Conservation (phyloP, 2,329 filamentous ascomycete genomes). For the Fusarium paranaense region DNA sequence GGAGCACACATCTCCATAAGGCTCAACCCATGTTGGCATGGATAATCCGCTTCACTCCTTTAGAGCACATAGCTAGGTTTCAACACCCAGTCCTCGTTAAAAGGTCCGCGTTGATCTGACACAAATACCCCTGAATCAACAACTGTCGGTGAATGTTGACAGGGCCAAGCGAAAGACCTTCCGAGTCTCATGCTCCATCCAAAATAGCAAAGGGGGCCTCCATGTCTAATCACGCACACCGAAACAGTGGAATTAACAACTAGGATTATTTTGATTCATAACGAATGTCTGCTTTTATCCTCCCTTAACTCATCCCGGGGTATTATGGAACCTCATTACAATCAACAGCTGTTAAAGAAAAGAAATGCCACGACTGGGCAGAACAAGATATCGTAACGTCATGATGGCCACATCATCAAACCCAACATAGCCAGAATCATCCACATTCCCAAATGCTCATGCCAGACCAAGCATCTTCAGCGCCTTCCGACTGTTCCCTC, state of each 20-base stretch:
- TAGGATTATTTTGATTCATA: slow-evolving; percentile 24
- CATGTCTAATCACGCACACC: background rate
- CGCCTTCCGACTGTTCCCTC: slow-evolving; percentile 62
- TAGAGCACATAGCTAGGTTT: background rate
- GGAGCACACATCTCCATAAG: background rate
- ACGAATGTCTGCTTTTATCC: slow-evolving; percentile 6
- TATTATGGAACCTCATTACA: slow-evolving; percentile 10
- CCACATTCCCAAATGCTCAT: background rate
- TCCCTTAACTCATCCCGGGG: slow-evolving; percentile 8
- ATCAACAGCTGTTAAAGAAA: slow-evolving; percentile 19
- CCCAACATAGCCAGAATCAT: background rate
- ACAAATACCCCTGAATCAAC: background rate
- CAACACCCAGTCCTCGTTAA: background rate
- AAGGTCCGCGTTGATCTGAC: background rate
- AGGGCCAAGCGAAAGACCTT: background rate
- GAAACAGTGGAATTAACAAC: slow-evolving; percentile 1
- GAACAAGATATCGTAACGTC: slow-evolving; percentile 35
- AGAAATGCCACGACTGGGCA: slow-evolving; percentile 23
- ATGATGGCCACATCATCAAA: slow-evolving; percentile 16
- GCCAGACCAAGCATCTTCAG: slow-evolving; percentile 65
- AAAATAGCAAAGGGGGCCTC: background rate
- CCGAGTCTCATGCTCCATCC: background rate
- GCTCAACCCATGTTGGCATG: background rate
- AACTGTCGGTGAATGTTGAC: background rate
- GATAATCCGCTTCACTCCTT: background rate